A percentile compares a stretch with the other conserved stretches of the same genome.
Conservation (phyloP, 1,284 basidiomycete species). For the Takashimella koratensis region DNA sequence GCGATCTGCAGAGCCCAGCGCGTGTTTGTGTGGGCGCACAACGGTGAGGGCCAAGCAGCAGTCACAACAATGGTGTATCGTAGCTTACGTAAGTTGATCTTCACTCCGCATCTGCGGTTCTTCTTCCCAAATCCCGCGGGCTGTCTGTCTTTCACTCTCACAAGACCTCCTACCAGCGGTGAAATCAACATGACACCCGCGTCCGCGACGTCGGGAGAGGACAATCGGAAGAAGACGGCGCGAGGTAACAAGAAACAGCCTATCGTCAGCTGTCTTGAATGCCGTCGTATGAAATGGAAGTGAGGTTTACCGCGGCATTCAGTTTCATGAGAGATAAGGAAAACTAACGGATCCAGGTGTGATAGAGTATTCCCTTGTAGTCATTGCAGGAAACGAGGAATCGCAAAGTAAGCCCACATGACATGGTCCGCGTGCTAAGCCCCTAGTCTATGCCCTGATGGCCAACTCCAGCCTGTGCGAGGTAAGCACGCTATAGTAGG, state of each 20-base stretch:
- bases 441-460: constrained; percentile 2
- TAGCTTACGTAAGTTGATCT: too few relatives aligned
- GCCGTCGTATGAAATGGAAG: constrained; percentile 7
- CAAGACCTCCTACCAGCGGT: too few relatives aligned
- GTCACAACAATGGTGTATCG: too few relatives aligned
- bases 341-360: too few relatives aligned
- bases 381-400: constrained; percentile 7
- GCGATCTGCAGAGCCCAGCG: too few relatives aligned
- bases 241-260: background rate
- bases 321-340: too few relatives aligned
- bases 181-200: background rate
- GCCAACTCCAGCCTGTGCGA: background rate
- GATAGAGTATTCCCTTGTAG: background rate
- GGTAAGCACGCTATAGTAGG: background rate
- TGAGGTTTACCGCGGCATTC: too few relatives aligned
- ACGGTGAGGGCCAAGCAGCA: too few relatives aligned
- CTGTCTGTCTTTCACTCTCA: too few relatives aligned
- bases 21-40: too few relatives aligned
- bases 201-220: background rate
- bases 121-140: too few relatives aligned
- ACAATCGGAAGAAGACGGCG: background rate
- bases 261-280: constrained; percentile 6
- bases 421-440: background rate
- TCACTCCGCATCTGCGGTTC: too few relatives aligned
- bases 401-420: constrained; percentile 2